Evolutionary conservation across 768 basidiomycete genomes (phyloP), one percentile per base, ranked within the genome.

Genomic region (Pleurotus cornucopiae): DNA sequence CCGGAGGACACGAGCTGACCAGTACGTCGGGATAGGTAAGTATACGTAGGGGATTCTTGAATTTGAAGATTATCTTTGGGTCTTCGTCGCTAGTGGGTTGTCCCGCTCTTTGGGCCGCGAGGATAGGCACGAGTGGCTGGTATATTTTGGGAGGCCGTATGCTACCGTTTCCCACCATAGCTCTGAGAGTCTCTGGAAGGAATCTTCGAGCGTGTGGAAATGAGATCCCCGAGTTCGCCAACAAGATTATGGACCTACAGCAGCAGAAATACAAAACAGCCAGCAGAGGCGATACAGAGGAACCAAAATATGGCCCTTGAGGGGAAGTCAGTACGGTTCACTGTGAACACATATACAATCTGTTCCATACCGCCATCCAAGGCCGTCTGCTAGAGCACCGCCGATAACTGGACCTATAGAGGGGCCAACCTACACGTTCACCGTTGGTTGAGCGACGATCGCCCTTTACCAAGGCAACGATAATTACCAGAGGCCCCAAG

Each of bases 221-320:
- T 58, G 74, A 76, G 5, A 66, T 71, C 72, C 0, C 67, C 62
- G 52, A 75, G 69, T 1, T 69, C 5, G 48, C 46, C 4, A 62
- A 65, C 20, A 71, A 21, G 53, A 25, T 5, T 13, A 12, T 12
- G 37, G 48, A 64, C 69, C 43, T 58, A 80, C 82, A 81, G 61
- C 4, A 84, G 62, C 55, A 85, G 71, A 40, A 76, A 66, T 6
- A 80, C 54, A 9, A 81, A 74, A 62, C 79, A 81, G 5, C 67
- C 56, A 5, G 73, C 74, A 6, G 79, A 69, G 2, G 75, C 63
- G 26, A 84, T 83, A 56, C 74, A 75, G 7, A 84, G 67, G 64
- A 85, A 84, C 83, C 83, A 85, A 62, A 85, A 85, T 4, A 85
- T 81, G 9, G 84, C 76, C 60, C 81, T 83, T 45, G 58, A 58